Percentiles rank a stretch among this genome's conserved stretches.
Evolutionary conservation across 768 basidiomycete genomes (phyloP).

Genomic region (Leccinum disarticulatum): DNA sequence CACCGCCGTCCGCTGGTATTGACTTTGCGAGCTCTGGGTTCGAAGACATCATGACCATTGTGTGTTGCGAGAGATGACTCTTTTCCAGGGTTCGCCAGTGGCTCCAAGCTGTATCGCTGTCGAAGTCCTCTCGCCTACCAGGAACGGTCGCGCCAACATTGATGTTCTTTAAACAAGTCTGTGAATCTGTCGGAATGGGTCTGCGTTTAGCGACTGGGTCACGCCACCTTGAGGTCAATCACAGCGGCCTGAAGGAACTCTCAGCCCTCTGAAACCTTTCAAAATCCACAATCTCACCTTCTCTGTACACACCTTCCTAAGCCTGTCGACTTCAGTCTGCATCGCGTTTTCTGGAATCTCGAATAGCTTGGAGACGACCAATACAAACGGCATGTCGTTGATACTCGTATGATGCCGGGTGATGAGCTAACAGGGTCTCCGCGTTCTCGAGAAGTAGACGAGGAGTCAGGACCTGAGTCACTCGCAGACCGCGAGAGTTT

Average conservation of each 20-base stretch:
- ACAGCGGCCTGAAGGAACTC: constrained; percentile 64
- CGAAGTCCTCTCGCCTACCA: constrained; percentile 84
- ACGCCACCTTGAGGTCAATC: constrained; percentile 75
- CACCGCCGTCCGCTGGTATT: constrained; percentile 50
- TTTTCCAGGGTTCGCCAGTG: constrained; percentile 84
- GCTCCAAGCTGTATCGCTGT: constrained; percentile 76
- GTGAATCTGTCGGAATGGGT: constrained; percentile 10
- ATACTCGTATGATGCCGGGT: constrained; percentile 45
- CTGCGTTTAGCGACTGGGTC: not conserved
- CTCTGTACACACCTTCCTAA: constrained; percentile 68
- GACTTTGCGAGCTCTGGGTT: constrained; percentile 88
- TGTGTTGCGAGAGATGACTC: constrained; percentile 80
- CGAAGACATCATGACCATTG: constrained; percentile 80
- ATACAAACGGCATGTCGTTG: constrained; percentile 77
- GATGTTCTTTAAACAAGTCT: constrained; percentile 89
- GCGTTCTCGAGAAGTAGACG: constrained; percentile 56
- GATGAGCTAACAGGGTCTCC: constrained; percentile 45
- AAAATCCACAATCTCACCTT: constrained; percentile 45
- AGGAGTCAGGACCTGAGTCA: constrained; percentile 68
- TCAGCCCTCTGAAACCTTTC: constrained; percentile 1
- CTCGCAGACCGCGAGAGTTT: constrained; percentile 68
- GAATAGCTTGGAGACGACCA: constrained; percentile 68
- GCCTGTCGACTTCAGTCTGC: constrained; percentile 69
- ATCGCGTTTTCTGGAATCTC: constrained; percentile 67
- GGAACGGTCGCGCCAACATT: constrained; percentile 82